phyloP scores from a whole-genome alignment of 805 yeast genomes.

The Pichia rugopelliculosa region DNA sequence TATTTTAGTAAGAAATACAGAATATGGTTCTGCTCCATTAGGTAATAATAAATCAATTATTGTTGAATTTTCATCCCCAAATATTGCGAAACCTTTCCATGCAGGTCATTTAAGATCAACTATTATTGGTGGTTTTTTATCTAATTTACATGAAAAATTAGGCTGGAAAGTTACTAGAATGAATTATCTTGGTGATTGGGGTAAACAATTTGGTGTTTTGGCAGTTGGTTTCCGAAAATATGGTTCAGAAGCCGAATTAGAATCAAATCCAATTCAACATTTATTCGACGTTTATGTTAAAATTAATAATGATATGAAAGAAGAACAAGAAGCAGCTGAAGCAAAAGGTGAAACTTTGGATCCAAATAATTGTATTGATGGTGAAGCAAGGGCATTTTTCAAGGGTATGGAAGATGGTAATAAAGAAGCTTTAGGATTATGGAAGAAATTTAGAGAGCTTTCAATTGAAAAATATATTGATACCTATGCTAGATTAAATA shows the following conservation, averaged over 20 bases:
- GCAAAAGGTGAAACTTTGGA: slow-evolving; percentile 43
- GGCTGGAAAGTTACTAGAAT: slow-evolving; percentile 92
- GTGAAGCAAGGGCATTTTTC: slow-evolving; percentile 81
- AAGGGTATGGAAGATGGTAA: slow-evolving; percentile 93
- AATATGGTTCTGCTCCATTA: slow-evolving; percentile 69
- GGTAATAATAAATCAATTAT: slow-evolving; percentile 66
- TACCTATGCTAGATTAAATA: slow-evolving; percentile 89
- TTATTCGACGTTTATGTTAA: slow-evolving; percentile 89
- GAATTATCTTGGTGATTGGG: slow-evolving; percentile 99
- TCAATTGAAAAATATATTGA: slow-evolving; percentile 79
- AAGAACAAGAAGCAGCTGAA: slow-evolving; percentile 50
- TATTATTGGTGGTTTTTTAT: slow-evolving; percentile 91
- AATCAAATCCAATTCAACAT: slow-evolving; percentile 83
- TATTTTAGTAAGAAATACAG: slow-evolving; percentile 48
- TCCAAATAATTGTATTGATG: slow-evolving; percentile 52
- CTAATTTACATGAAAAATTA: slow-evolving; percentile 80
- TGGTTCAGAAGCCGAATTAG: slow-evolving; percentile 70
- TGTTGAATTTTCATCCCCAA: slow-evolving; percentile 94
- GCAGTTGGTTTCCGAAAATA: slow-evolving; percentile 88
- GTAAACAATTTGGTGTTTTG: slow-evolving; percentile 93
- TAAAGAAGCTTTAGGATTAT: slow-evolving; percentile 61
- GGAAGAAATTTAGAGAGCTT: slow-evolving; percentile 86
- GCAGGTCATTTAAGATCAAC: slow-evolving; percentile 98
- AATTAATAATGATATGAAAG: slow-evolving; percentile 68
- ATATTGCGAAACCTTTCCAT: slow-evolving; percentile 98